Evolutionary conservation across 2,329 filamentous ascomycete genomes (phyloP).

Genomic region (Arthrobotrys entomopaga): DNA sequence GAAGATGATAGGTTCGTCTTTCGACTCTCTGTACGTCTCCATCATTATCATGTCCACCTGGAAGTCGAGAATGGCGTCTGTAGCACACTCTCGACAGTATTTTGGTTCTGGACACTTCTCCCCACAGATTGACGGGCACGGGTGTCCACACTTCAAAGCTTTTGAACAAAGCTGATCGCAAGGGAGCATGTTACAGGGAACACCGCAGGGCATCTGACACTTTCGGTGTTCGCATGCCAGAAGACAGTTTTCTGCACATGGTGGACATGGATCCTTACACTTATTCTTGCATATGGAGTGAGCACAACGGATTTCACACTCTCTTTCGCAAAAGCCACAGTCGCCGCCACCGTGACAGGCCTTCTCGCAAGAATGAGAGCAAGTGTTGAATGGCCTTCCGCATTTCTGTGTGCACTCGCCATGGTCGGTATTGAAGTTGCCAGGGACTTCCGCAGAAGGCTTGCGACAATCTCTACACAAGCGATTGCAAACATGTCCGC

Average conservation of each 20-base stretch:
- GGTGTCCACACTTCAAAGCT: conserved; percentile 70
- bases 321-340: conserved; percentile 66
- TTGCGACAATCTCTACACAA: conserved; percentile 66
- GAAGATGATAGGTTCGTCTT: conserved; percentile 72
- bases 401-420: conserved; percentile 66
- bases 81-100: conserved; percentile 70
- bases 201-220: conserved; percentile 69
- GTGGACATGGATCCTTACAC: conserved; percentile 71
- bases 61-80: conserved; percentile 63
- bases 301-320: conserved; percentile 69
- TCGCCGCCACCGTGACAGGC: conserved; percentile 67
- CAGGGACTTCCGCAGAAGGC: conserved; percentile 43
- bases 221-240: conserved; percentile 68
- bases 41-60: conserved; percentile 70
- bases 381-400: conserved; percentile 67
- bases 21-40: conserved; percentile 68
- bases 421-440: conserved; percentile 63
- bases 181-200: conserved; percentile 74
- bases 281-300: conserved; percentile 69
- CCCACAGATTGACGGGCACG: conserved; percentile 73
- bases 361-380: conserved; percentile 67
- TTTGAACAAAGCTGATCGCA: conserved; percentile 71
- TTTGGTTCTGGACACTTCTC: conserved; percentile 68
- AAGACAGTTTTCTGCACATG: conserved; percentile 70
- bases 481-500: conserved; percentile 70